Percentiles rank a stretch among this genome's conserved stretches.
These are phyloP conservation scores for Microdochium paspali DNA, from an alignment of 2,329 filamentous ascomycete genomes.

Conservation along the genomic window DNA sequence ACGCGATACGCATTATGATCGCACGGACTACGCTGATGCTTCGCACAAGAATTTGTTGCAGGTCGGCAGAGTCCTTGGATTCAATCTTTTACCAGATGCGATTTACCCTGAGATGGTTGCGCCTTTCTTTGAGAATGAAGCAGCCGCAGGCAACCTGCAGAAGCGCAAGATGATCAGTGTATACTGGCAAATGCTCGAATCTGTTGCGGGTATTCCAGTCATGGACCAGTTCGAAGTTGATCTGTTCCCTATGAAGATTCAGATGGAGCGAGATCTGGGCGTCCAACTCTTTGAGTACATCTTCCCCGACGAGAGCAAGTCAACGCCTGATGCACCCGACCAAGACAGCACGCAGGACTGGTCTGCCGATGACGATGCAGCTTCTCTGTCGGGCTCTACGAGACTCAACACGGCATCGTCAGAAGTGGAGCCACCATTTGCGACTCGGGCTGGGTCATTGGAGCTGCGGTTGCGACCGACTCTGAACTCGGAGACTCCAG, in stretches of 20 bases:
- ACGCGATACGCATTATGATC: conserved; percentile 82
- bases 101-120: conserved; percentile 95
- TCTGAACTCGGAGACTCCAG: conserved; percentile 46
- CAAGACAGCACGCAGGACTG: conserved; percentile 40
- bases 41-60: conserved; percentile 91
- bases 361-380: conserved; percentile 31
- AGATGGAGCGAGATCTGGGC: conserved; percentile 85
- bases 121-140: conserved; percentile 67
- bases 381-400: conserved; percentile 28
- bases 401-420: conserved; percentile 24
- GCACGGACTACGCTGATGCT: conserved; percentile 93
- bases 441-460: conserved; percentile 61
- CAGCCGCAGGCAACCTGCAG: conserved; percentile 41
- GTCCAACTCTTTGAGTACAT: conserved; percentile 95
- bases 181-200: conserved; percentile 97
- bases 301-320: conserved; percentile 74
- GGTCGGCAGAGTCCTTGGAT: conserved; percentile 76
- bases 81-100: conserved; percentile 83
- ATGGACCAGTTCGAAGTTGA: conserved; percentile 96
- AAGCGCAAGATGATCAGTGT: conserved; percentile 82
- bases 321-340: conserved; percentile 23
- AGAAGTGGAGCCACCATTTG: conserved; percentile 43
- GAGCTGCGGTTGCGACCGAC: conserved; percentile 80
- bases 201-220: conserved; percentile 93
- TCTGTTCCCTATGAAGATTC: conserved; percentile 84